Conservation (phyloP, 345 rosid species). For the Bretschneidera sinensis region DNA sequence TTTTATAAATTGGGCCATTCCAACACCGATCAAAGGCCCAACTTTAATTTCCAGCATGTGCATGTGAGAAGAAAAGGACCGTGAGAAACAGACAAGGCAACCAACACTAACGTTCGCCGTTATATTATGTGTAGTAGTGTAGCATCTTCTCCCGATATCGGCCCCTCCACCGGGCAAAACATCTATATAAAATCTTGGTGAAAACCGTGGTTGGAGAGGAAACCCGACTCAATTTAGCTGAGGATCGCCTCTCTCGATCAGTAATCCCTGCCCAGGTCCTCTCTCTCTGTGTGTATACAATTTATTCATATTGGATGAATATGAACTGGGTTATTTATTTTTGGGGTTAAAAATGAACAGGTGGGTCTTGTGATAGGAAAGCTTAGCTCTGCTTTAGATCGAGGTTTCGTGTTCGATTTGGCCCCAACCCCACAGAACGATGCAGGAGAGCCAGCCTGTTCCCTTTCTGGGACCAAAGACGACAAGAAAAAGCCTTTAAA, state of each 20-base stretch:
- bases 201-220: constrained; percentile 85
- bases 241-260: constrained; percentile 72
- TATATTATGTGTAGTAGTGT: no score
- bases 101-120: no score
- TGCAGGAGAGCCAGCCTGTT: constrained; percentile 69
- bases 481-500: constrained; percentile 53
- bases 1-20: no score
- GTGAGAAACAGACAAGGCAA: no score
- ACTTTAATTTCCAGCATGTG: no score
- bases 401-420: constrained; percentile 81
- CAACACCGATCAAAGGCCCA: no score
- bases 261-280: constrained; percentile 63
- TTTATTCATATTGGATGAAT: not conserved
- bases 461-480: constrained; percentile 49
- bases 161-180: no score
- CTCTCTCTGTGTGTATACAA: not conserved
- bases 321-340: not conserved
- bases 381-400: constrained; percentile 70
- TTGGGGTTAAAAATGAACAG: constrained; percentile 26
- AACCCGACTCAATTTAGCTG: constrained; percentile 49
- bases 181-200: constrained; percentile 69
- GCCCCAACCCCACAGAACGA: constrained; percentile 76
- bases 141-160: no score
- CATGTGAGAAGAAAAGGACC: no score
- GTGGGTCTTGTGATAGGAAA: constrained; percentile 88